Conservation (phyloP, 257 asterid genomes). For the Solanum pimpinellifolium region DNA sequence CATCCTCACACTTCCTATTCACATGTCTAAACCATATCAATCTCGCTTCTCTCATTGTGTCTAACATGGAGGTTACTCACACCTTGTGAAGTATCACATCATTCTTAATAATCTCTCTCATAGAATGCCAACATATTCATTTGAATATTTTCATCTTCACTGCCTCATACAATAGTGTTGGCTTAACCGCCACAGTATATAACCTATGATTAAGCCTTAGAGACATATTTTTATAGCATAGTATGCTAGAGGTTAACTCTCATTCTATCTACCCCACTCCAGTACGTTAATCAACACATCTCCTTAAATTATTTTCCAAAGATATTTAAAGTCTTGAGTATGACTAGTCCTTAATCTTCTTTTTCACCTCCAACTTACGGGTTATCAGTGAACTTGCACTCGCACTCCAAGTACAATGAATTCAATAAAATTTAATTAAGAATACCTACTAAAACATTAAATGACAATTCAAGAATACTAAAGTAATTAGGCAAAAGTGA, state of each 20-base stretch:
- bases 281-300: neutral
- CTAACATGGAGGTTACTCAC: neutral
- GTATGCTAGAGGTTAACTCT: neutral
- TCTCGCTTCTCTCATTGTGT: too few relatives aligned
- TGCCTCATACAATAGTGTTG: neutral
- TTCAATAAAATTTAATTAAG: neutral
- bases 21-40: too few relatives aligned
- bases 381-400: neutral
- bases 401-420: too few relatives aligned
- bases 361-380: fast-evolving
- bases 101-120: neutral
- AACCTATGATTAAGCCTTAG: neutral
- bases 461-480: too few relatives aligned
- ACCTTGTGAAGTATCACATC: neutral
- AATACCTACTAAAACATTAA: neutral
- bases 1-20: too few relatives aligned
- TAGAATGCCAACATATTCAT: neutral
- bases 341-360: neutral
- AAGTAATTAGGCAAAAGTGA: neutral
- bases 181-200: neutral
- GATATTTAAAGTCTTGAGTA: too few relatives aligned
- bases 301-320: neutral
- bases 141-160: neutral
- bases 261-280: neutral
- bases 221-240: neutral